Evolutionary conservation across 306 rosid species (phyloP), one percentile per base, ranked within the genome.

Genomic region (Pyrus pyrifolia): DNA sequence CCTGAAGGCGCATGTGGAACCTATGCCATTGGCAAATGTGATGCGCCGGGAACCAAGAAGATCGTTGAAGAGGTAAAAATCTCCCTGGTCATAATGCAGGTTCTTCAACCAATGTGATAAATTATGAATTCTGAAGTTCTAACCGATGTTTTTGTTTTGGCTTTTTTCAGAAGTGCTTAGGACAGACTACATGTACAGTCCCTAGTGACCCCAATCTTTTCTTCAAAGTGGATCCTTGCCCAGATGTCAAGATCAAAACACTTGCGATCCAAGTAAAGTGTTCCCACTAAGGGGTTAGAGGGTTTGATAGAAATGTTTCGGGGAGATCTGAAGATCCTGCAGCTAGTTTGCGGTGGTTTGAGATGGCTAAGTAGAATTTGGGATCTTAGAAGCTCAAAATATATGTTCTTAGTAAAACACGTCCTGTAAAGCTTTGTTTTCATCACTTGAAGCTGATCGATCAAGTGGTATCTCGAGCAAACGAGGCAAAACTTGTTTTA

Each of bases 221-320:
- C 81, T 40, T 30, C 77, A 57, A 81, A 31, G 18, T 57, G 25
- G 88, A 83, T 76, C 59, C 14, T 1, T 95, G 97, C 79, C 85
- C 87, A n/a, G 33, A 45, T 12, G 6, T 40, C 60, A 17, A 4
- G 33, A 35, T 66, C 49, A 92, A 92, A 85, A 19, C 77, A 27
- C 89, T 95, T 35, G 90, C 93, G 8, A 71, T 90, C 65, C 96
- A 95, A 89, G 91, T 78, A 7, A 64, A 8, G 71, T 95, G 98
- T 75, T 64, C 40, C 9, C 3, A 4, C 27, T 66, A 30, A 17
- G 63, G 65, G 57, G 42, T 38, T 12, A 31, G 69, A 45, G 33
- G 21, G 38, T 44, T 27, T 27, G 30, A 73, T 17, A 38, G 40
- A 30, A 53, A 35, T 6, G 0, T 51, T 69, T 79, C n/a, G 38